Conservation (phyloP, 2,329 filamentous ascomycete genomes). For the Dactylonectria estremocensis region DNA sequence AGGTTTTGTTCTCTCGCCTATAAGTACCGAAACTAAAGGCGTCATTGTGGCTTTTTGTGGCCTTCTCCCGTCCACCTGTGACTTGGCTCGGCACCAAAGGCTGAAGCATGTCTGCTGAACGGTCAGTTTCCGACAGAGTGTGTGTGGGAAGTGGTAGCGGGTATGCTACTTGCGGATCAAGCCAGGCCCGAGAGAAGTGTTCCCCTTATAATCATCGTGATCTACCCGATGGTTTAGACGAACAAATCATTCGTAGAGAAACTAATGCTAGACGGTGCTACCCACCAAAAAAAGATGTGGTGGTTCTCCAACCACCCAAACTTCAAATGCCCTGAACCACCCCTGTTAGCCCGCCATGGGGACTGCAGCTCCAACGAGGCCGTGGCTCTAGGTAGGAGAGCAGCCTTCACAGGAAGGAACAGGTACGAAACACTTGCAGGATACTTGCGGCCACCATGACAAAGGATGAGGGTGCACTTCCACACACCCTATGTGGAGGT, state of each 20-base stretch:
- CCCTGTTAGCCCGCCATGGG: background rate
- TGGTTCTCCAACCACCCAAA: background rate
- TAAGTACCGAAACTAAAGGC: background rate
- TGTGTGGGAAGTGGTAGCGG: background rate
- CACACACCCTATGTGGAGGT: slow-evolving; percentile 13
- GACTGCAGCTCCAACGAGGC: background rate
- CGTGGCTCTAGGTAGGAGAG: slow-evolving; percentile 4
- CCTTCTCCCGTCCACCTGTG: background rate
- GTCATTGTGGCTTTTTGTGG: background rate
- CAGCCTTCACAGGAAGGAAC: background rate
- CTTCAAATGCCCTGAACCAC: slow-evolving; percentile 9
- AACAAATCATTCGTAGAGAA: slow-evolving; percentile 5
- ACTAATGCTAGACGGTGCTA: slow-evolving; percentile 16
- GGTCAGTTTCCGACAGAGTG: background rate
- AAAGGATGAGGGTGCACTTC: background rate
- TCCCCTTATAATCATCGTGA: background rate
- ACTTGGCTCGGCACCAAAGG: background rate
- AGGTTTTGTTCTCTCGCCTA: background rate
- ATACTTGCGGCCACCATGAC: background rate
- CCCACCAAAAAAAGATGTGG: slow-evolving; percentile 9
- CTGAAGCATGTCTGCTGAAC: background rate
- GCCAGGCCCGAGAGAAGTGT: background rate
- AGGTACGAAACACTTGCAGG: slow-evolving; percentile 10
- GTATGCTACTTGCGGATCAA: background rate
- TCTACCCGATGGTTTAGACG: background rate